Base-by-base conservation (phyloP, 352 stramenopile species). In the Globisporangium spiculum region DNA sequence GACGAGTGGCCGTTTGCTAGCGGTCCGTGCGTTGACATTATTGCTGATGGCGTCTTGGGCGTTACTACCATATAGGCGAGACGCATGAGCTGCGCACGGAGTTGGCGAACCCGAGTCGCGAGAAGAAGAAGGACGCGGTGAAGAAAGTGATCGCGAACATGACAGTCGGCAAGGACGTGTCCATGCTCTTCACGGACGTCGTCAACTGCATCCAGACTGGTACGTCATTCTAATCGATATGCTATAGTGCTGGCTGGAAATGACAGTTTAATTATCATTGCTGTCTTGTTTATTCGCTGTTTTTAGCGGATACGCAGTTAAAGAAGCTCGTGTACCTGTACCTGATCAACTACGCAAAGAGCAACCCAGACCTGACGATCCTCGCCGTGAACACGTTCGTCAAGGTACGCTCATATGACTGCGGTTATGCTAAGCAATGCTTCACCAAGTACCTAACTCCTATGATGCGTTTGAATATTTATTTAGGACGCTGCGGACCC, bases 311-410 rank as follows among this genome's bases (percentile, higher is more conserved):
- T 75, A 98, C 98, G 72, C 97, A 99, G 76, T 78, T 99, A 50
- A 99, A 99, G 80, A 99, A 99, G 74, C 84, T 99, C 20, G 97
- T 99, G 56, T 99, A 99, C 78, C 75, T 99, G 22, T 99, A 99
- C 77, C 79, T 99, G 48, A 99, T 99, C 80, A 99, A 99, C 86
- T 99, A 99, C 81, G 97, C 98, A 78, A 99, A 99, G 88, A 98
- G 90, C 70, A 98, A 99, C 70, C 98, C 97, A 12, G 98, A 99
- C 68, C 78, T 99, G 59, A 99, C 98, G n/a, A 92, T 99, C 57
- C 81, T 99, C 63, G 97, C 98, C 10, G 97, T 99, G 53, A 99
- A 99, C 80, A 99, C 98, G 9, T 99, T 99, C 75, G 97, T 99
- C 38, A 95, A 96, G 65, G 78, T 77, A 26, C 26, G 50, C 27